Percentiles rank a stretch among this genome's conserved stretches.
Evolutionary conservation across 2,329 filamentous ascomycete species (phyloP).

Genomic region (Pestalotiopsis sp.): DNA sequence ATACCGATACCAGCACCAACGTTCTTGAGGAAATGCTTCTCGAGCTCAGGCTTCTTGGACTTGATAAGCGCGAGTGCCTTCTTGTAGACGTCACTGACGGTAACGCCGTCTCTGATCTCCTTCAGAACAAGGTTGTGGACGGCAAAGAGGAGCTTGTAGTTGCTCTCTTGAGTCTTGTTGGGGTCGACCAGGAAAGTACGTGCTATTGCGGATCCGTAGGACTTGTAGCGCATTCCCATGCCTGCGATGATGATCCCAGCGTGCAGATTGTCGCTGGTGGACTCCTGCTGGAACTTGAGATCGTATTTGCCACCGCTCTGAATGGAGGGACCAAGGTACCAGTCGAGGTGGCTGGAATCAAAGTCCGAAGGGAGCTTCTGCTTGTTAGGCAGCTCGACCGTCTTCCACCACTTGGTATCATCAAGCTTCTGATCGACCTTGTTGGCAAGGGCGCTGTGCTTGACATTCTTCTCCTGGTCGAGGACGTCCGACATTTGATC

Average conservation of each 20-base stretch:
- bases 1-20: constrained; percentile 92
- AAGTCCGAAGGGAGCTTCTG: constrained; percentile 84
- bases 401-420: constrained; percentile 90
- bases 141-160: constrained; percentile 84
- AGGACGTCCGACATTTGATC: constrained; percentile 97
- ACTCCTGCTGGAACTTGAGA: constrained; percentile 74
- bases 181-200: constrained; percentile 96
- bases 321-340: constrained; percentile 86
- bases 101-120: constrained; percentile 82
- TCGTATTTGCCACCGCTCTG: constrained; percentile 97
- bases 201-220: constrained; percentile 89
- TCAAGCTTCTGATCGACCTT: constrained; percentile 92
- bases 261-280: constrained; percentile 81
- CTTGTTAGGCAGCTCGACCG: constrained; percentile 66
- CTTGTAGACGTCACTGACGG: constrained; percentile 86
- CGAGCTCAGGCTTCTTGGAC: constrained; percentile 90
- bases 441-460: constrained; percentile 80
- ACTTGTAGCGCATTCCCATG: constrained; percentile 91
- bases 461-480: constrained; percentile 96
- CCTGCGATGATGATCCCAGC: constrained; percentile 92
- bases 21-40: constrained; percentile 92
- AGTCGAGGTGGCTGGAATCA: constrained; percentile 86
- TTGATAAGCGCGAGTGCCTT: constrained; percentile 81
- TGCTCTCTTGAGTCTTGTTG: constrained; percentile 91
- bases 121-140: constrained; percentile 91